Evolutionary conservation across 2,329 filamentous ascomycete genomes (phyloP), one percentile per base, ranked within the genome.

Genomic region (Calcarisporium arbuscula): DNA sequence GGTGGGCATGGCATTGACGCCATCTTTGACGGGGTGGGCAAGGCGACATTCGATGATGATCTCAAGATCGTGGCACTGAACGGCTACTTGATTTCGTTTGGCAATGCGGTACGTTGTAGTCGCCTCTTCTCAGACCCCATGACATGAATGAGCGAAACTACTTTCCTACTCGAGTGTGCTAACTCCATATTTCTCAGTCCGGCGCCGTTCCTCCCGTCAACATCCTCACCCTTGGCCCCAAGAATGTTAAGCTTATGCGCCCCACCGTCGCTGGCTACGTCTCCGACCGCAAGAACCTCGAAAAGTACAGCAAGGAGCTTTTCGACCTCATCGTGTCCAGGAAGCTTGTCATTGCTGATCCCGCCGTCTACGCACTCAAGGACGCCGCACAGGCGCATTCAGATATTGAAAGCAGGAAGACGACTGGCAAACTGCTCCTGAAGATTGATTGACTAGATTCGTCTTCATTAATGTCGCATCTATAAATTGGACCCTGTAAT

Each of bases 21-120:
- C 8, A 82, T 94, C 19, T 94, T 87, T 54, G 88, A 95, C 54
- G 84, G 85, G 6, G 85, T 95, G 4, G 89, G 88, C 10, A 86
- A 86, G 64, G 71, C 72, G 31, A 95, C 89, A 0, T 94, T 92
- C 62, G 85, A 95, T 47, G 69, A 75, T 15, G 82, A 81, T 50
- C 56, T 95, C 44, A 77, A 88, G 44, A 74, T 78, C 47, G 70
- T 90, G 35, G 83, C 80, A 46, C 60, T 80, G 43, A 94, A 94
- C 65, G 89, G 87, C 5, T 82, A 70, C 2, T 61, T 94, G 49
- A 71, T 87, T 18, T 81, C 77, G 31, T 94, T 89, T 61, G 87
- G 87, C 4, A 94, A 94, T 60, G 83, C 85, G 7, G 68, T 72
- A 56, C 74, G 78, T 47, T 8, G 6, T 6, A 21, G 7, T n/a